Evolutionary conservation across 345 rosid genomes (phyloP).

Genomic region (Bruguiera gymnorhiza): DNA sequence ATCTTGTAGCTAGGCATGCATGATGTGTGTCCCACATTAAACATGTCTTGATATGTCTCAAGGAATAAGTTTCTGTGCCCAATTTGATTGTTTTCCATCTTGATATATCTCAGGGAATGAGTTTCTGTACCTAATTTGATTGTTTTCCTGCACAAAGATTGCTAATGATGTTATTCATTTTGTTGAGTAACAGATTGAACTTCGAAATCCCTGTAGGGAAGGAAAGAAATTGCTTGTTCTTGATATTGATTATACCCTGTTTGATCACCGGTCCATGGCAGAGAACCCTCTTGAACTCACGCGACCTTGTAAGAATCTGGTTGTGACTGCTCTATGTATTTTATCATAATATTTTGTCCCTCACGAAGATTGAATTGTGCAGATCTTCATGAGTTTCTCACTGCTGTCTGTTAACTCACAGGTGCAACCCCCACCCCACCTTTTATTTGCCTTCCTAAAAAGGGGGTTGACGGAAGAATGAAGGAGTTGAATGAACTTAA

Average conservation of each 20-base stretch:
- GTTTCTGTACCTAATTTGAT: not conserved
- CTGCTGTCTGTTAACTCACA: slow-evolving; percentile 46
- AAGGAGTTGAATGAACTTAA: too few species aligned
- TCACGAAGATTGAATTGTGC: slow-evolving; percentile 25
- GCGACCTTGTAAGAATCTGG: slow-evolving; percentile 74
- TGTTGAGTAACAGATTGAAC: slow-evolving; percentile 51
- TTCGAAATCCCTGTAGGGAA: slow-evolving; percentile 65
- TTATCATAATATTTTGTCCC: not conserved
- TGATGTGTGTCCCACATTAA: not conserved
- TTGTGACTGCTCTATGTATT: not conserved
- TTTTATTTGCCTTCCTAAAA: too few species aligned
- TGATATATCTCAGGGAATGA: too few species aligned
- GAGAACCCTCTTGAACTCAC: slow-evolving; percentile 88
- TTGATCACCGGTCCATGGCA: slow-evolving; percentile 92
- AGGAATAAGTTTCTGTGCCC: too few species aligned
- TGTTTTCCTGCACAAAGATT: not conserved
- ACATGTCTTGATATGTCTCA: not conserved
- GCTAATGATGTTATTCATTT: not conserved
- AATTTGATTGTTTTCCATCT: too few species aligned
- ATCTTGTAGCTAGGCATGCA: not conserved
- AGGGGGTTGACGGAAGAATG: too few species aligned
- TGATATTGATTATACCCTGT: slow-evolving; percentile 92
- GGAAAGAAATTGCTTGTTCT: slow-evolving; percentile 91
- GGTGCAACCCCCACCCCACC: too few species aligned
- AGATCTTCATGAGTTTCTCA: slow-evolving; percentile 97